phyloP scores from a whole-genome alignment of 305 asterid genomes.

The Solanum hybrid region DNA sequence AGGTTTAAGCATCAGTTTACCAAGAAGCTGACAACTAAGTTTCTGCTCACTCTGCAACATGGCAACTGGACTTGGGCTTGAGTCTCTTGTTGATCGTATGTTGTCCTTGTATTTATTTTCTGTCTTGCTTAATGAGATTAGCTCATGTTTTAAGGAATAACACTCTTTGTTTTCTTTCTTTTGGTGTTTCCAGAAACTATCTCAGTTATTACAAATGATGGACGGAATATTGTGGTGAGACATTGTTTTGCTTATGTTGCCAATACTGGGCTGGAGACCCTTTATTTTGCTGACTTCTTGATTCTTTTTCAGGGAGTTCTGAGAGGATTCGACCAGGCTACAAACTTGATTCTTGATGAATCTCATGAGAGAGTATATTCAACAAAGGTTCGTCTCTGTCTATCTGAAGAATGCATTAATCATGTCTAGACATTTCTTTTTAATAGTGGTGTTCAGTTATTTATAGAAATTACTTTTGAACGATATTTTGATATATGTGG shows the following conservation, averaged over 20 bases:
- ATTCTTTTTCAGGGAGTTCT: constrained; percentile 56
- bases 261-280: background rate
- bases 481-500: background rate
- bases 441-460: background rate
- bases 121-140: constrained; percentile 8
- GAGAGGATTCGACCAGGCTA: constrained; percentile 89
- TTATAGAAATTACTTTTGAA: background rate
- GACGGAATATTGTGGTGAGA: constrained; percentile 90
- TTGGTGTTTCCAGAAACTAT: constrained; percentile 49
- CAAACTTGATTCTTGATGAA: constrained; percentile 88
- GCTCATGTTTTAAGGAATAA: constrained; percentile 14
- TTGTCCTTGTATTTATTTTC: constrained; percentile 8
- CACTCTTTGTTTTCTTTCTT: constrained; percentile 9
- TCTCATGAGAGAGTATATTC: constrained; percentile 98
- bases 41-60: constrained; percentile 28
- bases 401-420: background rate
- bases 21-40: background rate
- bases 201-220: constrained; percentile 87
- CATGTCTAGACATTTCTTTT: background rate
- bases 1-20: constrained; percentile 7
- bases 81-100: constrained; percentile 81
- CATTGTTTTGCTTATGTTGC: background rate
- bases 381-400: constrained; percentile 53
- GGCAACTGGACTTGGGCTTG: constrained; percentile 66
- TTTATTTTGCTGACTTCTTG: constrained; percentile 5